These are phyloP conservation scores for Diplodia sapinea DNA, from an alignment of 2,329 filamentous ascomycete species.

Conservation along the genomic window DNA sequence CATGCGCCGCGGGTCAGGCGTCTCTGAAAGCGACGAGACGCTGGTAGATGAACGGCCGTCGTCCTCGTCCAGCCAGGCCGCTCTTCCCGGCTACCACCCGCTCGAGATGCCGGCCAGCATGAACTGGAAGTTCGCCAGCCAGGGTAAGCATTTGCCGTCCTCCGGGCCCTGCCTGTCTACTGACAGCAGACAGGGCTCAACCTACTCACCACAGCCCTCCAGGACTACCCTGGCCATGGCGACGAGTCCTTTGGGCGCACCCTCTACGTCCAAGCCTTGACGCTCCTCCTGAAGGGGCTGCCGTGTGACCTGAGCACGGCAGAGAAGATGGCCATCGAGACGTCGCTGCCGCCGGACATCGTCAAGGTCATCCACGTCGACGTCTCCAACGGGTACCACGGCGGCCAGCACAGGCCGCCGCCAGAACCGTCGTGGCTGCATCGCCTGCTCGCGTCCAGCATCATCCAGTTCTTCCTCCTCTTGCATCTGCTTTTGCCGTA, in stretches of 20 bases:
- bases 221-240: conserved; percentile 50
- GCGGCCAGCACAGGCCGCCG: conserved; percentile 20
- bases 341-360: conserved; percentile 54
- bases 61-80: conserved; percentile 36
- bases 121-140: conserved; percentile 59
- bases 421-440: conserved; percentile 61
- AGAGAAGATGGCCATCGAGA: conserved; percentile 60
- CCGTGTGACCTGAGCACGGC: conserved; percentile 62
- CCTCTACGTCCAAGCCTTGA: conserved; percentile 68
- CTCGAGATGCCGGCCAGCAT: conserved; percentile 49
- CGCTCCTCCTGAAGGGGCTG: conserved; percentile 68
- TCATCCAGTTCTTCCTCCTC: conserved; percentile 65
- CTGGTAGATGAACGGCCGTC: conserved; percentile 25
- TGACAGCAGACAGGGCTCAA: conserved; percentile 49
- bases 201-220: conserved; percentile 54
- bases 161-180: not conserved
- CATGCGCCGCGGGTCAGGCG: conserved; percentile 37
- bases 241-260: conserved; percentile 60
- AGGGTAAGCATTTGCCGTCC: conserved; percentile 47
- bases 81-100: conserved; percentile 36
- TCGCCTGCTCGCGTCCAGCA: conserved; percentile 60
- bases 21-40: conserved; percentile 32
- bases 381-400: conserved; percentile 34
- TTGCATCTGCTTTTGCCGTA: conserved; percentile 68
- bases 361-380: conserved; percentile 33